Conservation (phyloP, 2,329 filamentous ascomycete genomes). For the Apiospora malaysiana region DNA sequence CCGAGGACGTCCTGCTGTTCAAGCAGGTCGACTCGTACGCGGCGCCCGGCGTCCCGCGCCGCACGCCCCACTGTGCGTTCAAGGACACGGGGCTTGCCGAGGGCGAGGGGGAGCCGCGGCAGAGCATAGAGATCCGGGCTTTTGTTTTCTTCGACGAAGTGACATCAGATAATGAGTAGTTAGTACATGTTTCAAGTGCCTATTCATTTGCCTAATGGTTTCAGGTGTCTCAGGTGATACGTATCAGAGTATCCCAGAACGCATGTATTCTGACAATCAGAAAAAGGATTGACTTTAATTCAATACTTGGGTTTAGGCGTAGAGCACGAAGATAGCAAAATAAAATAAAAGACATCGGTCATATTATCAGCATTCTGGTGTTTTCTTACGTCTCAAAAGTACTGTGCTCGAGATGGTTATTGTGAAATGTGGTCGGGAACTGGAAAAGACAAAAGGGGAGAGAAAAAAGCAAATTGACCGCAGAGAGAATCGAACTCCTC, state of each 20-base stretch:
- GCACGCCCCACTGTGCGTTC: conserved; percentile 15
- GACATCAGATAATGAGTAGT: neutral
- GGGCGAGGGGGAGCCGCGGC: conserved; percentile 16
- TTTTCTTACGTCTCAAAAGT: neutral
- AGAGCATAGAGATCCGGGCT: conserved; percentile 15
- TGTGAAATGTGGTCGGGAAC: neutral
- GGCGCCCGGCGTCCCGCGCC: neutral
- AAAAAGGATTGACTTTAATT: too few species aligned
- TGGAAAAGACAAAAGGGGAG: neutral
- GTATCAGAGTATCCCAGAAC: too few species aligned
- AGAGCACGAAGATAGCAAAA: too few species aligned
- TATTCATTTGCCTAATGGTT: too few species aligned
- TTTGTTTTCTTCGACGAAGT: conserved; percentile 20
- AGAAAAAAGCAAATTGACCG: neutral
- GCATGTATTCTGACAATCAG: too few species aligned
- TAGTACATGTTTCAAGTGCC: too few species aligned
- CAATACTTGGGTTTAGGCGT: too few species aligned
- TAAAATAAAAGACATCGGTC: too few species aligned
- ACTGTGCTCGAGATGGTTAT: neutral
- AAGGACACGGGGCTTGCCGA: neutral
- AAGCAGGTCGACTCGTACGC: conserved; percentile 17
- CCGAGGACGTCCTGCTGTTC: conserved; percentile 14
- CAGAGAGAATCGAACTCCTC: neutral
- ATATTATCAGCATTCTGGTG: neutral
- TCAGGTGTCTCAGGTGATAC: too few species aligned